Evolutionary conservation across 2,329 filamentous ascomycete genomes (phyloP).

Genomic region (Microcyclospora tardicrescens): DNA sequence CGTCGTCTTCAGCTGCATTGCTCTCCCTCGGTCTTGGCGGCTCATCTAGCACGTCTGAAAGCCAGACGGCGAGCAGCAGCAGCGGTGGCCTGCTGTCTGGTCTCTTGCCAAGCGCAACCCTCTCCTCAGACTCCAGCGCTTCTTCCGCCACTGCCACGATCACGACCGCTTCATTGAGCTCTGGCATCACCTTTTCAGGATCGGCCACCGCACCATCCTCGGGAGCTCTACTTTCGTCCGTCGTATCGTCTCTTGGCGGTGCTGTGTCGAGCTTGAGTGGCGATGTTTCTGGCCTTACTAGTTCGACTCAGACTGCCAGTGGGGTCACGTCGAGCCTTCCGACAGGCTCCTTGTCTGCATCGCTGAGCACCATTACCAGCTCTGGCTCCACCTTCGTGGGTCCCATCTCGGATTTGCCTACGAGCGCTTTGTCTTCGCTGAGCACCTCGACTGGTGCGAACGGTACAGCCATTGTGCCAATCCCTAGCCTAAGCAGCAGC

Average conservation of each 20-base stretch:
- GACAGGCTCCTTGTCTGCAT: no score
- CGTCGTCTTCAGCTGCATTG: not conserved
- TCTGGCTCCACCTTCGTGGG: no score
- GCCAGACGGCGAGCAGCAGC: not conserved
- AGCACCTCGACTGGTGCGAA: slow-evolving; percentile 8
- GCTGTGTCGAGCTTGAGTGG: no score
- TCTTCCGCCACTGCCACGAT: slow-evolving; percentile 7
- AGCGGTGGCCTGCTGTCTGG: slow-evolving; percentile 7
- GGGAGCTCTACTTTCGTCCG: no score
- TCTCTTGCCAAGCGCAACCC: not conserved
- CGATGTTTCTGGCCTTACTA: no score
- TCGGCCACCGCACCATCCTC: not conserved
- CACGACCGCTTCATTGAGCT: not conserved
- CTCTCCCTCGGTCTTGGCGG: not conserved
- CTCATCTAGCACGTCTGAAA: not conserved
- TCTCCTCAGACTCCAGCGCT: slow-evolving; percentile 5
- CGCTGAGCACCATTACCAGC: no score
- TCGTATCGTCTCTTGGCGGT: no score
- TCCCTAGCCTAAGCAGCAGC: slow-evolving; percentile 7
- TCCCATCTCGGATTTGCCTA: not conserved
- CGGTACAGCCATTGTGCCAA: slow-evolving; percentile 12
- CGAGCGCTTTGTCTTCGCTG: slow-evolving; percentile 3
- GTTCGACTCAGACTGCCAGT: not conserved
- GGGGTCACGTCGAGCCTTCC: no score
- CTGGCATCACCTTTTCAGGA: not conserved